phyloP scores from a whole-genome alignment of 257 asterid species.

The Ilex aquifolium region DNA sequence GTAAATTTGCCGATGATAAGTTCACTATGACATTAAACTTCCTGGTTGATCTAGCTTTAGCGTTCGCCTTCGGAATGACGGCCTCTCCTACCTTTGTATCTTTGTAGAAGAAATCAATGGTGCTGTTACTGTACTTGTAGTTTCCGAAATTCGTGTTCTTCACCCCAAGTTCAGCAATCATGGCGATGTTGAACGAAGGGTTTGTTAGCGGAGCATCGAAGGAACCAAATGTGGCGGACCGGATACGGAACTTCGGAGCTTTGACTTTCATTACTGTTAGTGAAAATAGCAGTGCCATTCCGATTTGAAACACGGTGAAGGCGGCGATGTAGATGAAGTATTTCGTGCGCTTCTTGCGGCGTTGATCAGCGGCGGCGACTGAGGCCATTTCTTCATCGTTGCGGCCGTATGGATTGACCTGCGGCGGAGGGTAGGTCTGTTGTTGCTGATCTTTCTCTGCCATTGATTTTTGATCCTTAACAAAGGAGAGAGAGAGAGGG shows the following conservation, averaged over 20 bases:
- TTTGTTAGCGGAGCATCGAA: slow-evolving; percentile 6
- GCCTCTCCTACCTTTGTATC: slow-evolving; percentile 14
- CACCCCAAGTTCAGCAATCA: slow-evolving; percentile 10
- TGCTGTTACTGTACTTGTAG: slow-evolving; percentile 11
- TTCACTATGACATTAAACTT: slow-evolving; percentile 8
- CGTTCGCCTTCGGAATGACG: slow-evolving; percentile 1
- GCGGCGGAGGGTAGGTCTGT: slow-evolving; percentile 3
- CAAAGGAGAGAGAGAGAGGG: not conserved
- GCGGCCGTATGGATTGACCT: slow-evolving; percentile 15
- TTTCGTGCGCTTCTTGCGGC: slow-evolving; percentile 18
- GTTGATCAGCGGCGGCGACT: slow-evolving; percentile 7
- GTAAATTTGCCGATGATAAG: not conserved
- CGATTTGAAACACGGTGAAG: slow-evolving; percentile 14
- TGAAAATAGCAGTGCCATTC: not conserved
- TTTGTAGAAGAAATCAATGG: slow-evolving; percentile 11
- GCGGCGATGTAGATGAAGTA: not conserved
- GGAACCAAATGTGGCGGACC: slow-evolving; percentile 11
- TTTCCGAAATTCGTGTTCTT: slow-evolving; percentile 17
- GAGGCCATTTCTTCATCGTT: slow-evolving; percentile 18
- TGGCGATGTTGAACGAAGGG: slow-evolving; percentile 3
- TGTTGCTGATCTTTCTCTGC: not conserved
- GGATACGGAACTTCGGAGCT: slow-evolving; percentile 8
- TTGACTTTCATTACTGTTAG: slow-evolving; percentile 11
- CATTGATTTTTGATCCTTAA: not conserved
- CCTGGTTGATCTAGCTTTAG: slow-evolving; percentile 9